These are phyloP conservation scores for Backusella parvicylindrica DNA, from an alignment of 192 early-diverging fungal genomes.

Conservation along the genomic window DNA sequence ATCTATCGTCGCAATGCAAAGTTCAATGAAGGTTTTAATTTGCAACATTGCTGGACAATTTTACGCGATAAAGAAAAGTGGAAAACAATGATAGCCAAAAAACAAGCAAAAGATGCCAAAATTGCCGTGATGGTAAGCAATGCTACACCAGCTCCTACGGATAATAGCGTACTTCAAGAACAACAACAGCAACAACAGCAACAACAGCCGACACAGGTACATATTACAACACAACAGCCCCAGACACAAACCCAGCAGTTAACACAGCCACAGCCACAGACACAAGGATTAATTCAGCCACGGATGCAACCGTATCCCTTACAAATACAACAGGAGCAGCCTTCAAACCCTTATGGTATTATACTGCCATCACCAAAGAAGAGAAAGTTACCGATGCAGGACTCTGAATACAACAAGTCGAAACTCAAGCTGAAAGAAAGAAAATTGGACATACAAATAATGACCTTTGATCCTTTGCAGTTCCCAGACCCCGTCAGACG, in stretches of 20 bases:
- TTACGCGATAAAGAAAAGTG: neutral
- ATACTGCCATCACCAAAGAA: neutral
- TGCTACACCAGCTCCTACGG: neutral
- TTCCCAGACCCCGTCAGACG: neutral
- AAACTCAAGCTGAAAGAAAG: neutral
- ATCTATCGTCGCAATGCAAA: neutral
- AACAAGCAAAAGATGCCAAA: neutral
- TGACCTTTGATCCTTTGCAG: neutral
- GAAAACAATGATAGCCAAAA: neutral
- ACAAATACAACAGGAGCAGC: neutral
- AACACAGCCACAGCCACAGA: neutral
- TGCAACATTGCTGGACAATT: neutral
- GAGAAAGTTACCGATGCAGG: neutral
- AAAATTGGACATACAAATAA: neutral
- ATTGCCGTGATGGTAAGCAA: neutral
- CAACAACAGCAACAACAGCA: neutral
- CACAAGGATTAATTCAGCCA: neutral
- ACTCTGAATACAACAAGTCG: neutral
- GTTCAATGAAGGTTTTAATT: neutral
- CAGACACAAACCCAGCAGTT: no score
- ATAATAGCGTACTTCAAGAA: neutral
- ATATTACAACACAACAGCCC: neutral
- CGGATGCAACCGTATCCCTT: no score
- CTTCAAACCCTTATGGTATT: neutral
- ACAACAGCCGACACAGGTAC: neutral